Conservation (phyloP, 116 monocot species). For the Zostera marina region DNA sequence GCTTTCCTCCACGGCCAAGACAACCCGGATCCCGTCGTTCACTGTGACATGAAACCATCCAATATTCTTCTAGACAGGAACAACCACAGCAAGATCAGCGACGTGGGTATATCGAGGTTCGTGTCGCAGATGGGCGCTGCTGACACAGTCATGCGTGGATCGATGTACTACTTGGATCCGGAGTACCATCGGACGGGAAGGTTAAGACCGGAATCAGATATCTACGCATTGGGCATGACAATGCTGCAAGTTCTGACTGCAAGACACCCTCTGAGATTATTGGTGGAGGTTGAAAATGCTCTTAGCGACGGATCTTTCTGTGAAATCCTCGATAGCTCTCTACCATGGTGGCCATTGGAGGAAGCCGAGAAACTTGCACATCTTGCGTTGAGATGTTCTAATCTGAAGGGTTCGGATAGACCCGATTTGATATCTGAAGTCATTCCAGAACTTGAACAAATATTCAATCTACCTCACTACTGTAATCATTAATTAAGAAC, state of each 20-base stretch:
- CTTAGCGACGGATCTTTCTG: constrained; percentile 27
- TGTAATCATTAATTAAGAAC: too few relatives aligned
- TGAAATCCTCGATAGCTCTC: constrained; percentile 44
- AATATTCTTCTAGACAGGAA: constrained; percentile 76
- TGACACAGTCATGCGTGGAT: constrained; percentile 66
- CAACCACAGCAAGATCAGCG: constrained; percentile 64
- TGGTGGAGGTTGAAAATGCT: constrained; percentile 36
- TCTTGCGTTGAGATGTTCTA: constrained; percentile 49
- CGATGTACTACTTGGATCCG: constrained; percentile 76
- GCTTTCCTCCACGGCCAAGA: constrained; percentile 60
- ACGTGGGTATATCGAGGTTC: constrained; percentile 74
- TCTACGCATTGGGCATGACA: constrained; percentile 78
- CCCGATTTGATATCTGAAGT: constrained; percentile 68
- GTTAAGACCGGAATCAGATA: constrained; percentile 64
- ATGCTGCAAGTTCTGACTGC: constrained; percentile 60
- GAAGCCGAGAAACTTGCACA: constrained; percentile 55
- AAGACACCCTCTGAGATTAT: constrained; percentile 36
- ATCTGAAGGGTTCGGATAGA: constrained; percentile 62
- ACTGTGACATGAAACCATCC: constrained; percentile 90
- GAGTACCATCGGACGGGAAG: constrained; percentile 92
- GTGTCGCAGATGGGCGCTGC: constrained; percentile 63
- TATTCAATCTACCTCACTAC: constrained; percentile 15
- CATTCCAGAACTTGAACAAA: constrained; percentile 47
- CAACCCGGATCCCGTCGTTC: constrained; percentile 79
- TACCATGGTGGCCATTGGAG: constrained; percentile 50